Evolutionary conservation across 495 filamentous ascomycete species (phyloP).

Genomic region (Chaetomidium leptoderma): DNA sequence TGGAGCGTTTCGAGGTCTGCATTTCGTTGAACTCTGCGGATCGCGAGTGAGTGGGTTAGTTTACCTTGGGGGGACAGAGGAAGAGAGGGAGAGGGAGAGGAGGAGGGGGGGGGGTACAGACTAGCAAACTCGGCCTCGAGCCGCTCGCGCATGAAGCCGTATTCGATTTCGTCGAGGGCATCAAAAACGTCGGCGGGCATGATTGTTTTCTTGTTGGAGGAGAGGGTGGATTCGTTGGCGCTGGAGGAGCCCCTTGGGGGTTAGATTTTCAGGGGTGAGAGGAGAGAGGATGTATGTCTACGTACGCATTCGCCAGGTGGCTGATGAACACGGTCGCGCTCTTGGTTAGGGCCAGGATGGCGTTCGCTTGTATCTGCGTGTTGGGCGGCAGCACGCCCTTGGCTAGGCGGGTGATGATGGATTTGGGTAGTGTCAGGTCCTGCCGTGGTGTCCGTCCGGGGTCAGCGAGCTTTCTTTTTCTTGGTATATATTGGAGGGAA

Average conservation of each 20-base stretch:
- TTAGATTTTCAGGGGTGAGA: background rate
- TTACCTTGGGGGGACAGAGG: background rate
- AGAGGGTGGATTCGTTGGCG: constrained; percentile 67
- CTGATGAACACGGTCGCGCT: constrained; percentile 92
- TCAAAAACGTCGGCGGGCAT: constrained; percentile 76
- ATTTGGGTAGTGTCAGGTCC: constrained; percentile 89
- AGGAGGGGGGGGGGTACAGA: constrained; percentile 28
- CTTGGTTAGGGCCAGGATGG: constrained; percentile 84
- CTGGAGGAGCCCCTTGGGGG: constrained; percentile 42
- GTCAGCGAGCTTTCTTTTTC: background rate
- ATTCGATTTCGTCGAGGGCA: constrained; percentile 79
- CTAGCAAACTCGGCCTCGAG: constrained; percentile 60
- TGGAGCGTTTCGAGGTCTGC: constrained; percentile 49
- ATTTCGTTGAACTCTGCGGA: constrained; percentile 49
- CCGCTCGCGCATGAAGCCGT: constrained; percentile 65
- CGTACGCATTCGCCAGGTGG: constrained; percentile 80
- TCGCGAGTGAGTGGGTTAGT: background rate
- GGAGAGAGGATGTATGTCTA: background rate
- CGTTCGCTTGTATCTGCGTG: constrained; percentile 91
- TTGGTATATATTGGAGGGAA: no score
- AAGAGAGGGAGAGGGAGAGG: background rate
- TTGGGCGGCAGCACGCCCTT: constrained; percentile 97
- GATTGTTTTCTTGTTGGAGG: constrained; percentile 76
- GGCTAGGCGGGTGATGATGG: constrained; percentile 87
- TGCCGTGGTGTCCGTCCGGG: constrained; percentile 28